Conservation (phyloP, 176 grass and related monocot species). For the Oryza coarctata region DNA sequence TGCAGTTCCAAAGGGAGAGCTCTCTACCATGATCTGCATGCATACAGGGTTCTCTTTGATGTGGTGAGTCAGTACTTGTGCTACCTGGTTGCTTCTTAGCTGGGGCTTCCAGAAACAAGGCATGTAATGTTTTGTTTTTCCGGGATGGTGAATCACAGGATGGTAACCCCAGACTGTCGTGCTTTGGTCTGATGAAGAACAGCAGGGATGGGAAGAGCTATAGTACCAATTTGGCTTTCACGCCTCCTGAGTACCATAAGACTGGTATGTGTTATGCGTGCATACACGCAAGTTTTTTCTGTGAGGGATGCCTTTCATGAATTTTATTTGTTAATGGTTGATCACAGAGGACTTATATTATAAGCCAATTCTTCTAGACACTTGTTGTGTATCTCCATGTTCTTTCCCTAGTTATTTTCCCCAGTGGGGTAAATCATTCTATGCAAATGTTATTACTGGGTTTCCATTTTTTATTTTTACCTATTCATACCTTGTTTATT, state of each 20-base stretch:
- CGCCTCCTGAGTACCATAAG: constrained; percentile 81
- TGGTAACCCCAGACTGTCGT: constrained; percentile 78
- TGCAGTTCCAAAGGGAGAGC: constrained; percentile 69
- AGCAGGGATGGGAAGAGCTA: constrained; percentile 94
- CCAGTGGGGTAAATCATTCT: background rate
- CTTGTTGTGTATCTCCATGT: background rate
- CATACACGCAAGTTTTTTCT: background rate
- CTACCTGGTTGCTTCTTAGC: background rate
- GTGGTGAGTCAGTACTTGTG: constrained; percentile 41
- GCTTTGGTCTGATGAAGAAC: constrained; percentile 94
- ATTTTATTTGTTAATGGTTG: background rate
- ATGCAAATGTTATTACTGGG: background rate
- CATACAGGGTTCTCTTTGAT: constrained; percentile 93
- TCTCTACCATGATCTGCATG: constrained; percentile 87
- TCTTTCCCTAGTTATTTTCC: background rate
- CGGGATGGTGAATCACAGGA: constrained; percentile 44
- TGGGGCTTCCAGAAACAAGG: background rate
- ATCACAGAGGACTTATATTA: background rate
- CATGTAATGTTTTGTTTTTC: background rate
- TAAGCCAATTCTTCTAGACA: background rate
- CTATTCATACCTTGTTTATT: background rate
- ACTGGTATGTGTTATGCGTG: constrained; percentile 50
- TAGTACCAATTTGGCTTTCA: constrained; percentile 92
- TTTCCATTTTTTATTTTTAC: background rate
- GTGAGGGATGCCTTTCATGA: background rate